Conservation (phyloP, 306 rosid genomes). For the Arachis stenosperma region DNA sequence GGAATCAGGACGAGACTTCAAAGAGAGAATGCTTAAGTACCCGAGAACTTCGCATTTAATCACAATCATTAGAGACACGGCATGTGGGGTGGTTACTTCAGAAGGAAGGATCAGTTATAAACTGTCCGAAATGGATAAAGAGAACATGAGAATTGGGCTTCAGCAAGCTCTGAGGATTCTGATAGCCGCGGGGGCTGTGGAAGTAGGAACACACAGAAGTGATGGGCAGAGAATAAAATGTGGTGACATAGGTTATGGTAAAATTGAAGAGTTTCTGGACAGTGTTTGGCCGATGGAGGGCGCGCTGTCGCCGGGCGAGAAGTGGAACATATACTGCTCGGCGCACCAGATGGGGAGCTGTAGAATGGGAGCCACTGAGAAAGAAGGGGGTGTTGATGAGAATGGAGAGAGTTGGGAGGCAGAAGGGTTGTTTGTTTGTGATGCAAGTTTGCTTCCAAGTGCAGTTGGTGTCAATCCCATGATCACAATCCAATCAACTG, state of each 20-base stretch:
- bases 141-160: slow-evolving; percentile 41
- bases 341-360: slow-evolving; percentile 95
- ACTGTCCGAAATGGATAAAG: slow-evolving; percentile 30
- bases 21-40: slow-evolving; percentile 65
- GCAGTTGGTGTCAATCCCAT: slow-evolving; percentile 90
- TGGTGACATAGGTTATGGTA: slow-evolving; percentile 14
- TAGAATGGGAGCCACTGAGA: slow-evolving; percentile 68
- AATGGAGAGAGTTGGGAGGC: slow-evolving; percentile 89
- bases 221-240: slow-evolving; percentile 47
- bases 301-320: slow-evolving; percentile 47
- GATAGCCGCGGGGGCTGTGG: slow-evolving; percentile 46
- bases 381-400: slow-evolving; percentile 68
- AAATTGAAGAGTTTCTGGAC: slow-evolving; percentile 43
- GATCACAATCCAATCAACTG: slow-evolving; percentile 79
- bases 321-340: slow-evolving; percentile 54
- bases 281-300: slow-evolving; percentile 47
- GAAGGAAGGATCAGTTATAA: slow-evolving; percentile 60
- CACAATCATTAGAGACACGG: slow-evolving; percentile 63
- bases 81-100: slow-evolving; percentile 56
- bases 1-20: slow-evolving; percentile 69
- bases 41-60: slow-evolving; percentile 70
- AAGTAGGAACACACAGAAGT: slow-evolving; percentile 52
- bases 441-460: slow-evolving; percentile 75
- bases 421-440: slow-evolving; percentile 66
- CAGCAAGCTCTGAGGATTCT: slow-evolving; percentile 42